A percentile compares a stretch with the other conserved stretches of the same genome.
These are phyloP conservation scores for Rhynchospora tenuis DNA, from an alignment of 176 grass and related monocot species.

Conservation along the genomic window DNA sequence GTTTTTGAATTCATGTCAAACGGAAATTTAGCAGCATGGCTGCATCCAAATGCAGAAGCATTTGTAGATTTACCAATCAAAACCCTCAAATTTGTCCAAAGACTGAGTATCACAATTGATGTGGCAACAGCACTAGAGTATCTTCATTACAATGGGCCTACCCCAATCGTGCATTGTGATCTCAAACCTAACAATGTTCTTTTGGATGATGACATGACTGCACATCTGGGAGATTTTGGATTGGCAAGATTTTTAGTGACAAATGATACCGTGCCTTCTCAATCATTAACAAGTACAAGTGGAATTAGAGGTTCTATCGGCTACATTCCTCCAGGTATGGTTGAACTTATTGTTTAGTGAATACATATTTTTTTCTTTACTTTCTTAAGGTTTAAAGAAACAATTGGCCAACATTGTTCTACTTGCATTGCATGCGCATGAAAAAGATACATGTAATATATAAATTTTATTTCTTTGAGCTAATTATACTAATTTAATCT, in stretches of 20 bases:
- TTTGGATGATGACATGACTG: neutral
- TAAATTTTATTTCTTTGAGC: too few relatives aligned
- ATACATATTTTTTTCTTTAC: too few relatives aligned
- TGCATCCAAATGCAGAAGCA: slow-evolving; percentile 13
- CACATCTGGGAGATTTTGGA: neutral
- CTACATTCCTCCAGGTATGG: neutral
- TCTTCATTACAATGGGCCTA: too few relatives aligned
- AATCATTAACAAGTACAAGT: neutral
- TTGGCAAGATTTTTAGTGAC: neutral
- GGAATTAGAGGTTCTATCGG: neutral
- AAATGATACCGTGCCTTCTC: neutral
- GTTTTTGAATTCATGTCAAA: neutral
- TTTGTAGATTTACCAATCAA: neutral
- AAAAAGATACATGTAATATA: too few relatives aligned
- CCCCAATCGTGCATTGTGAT: too few relatives aligned
- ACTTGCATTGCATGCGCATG: too few relatives aligned
- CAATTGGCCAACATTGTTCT: too few relatives aligned
- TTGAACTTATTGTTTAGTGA: too few relatives aligned
- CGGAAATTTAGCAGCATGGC: slow-evolving; percentile 23
- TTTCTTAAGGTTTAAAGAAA: too few relatives aligned
- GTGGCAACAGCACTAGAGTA: neutral
- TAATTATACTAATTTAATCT: too few relatives aligned
- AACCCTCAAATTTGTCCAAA: slow-evolving; percentile 13
- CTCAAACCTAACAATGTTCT: neutral
- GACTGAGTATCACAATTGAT: slow-evolving; percentile 26